A percentile compares a stretch with the other conserved stretches of the same genome.
Evolutionary conservation across 1,284 basidiomycete genomes (phyloP).

Genomic region (Marasmius tenuissimus): DNA sequence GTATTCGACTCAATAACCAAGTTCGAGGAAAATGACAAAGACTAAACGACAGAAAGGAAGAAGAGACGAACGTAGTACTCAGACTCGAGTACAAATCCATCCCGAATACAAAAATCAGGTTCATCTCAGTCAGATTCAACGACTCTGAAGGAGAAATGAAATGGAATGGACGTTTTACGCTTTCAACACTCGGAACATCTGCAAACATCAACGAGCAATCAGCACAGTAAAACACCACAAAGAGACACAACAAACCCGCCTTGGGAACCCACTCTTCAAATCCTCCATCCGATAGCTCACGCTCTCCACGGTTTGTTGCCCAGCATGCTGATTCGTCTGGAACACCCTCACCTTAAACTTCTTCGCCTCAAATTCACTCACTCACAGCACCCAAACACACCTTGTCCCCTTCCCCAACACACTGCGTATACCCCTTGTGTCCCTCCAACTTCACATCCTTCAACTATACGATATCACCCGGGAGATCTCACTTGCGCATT

Average conservation of each 20-base stretch:
- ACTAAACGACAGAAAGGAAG: too few relatives aligned
- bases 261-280: slow-evolving; percentile 79
- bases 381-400: slow-evolving; percentile 74
- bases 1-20: too few relatives aligned
- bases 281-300: slow-evolving; percentile 87
- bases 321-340: slow-evolving; percentile 80
- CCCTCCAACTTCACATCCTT: slow-evolving; percentile 84
- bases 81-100: too few relatives aligned
- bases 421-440: slow-evolving; percentile 79
- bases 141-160: too few relatives aligned
- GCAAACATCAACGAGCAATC: not conserved
- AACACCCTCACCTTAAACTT: slow-evolving; percentile 83
- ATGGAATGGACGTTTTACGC: slow-evolving; percentile 21
- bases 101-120: too few relatives aligned
- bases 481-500: slow-evolving; percentile 79
- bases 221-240: not conserved
- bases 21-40: too few relatives aligned
- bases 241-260: slow-evolving; percentile 39
- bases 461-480: slow-evolving; percentile 81
- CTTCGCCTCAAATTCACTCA: slow-evolving; percentile 82
- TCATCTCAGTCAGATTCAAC: too few relatives aligned
- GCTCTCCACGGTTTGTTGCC: slow-evolving; percentile 77
- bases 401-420: slow-evolving; percentile 60
- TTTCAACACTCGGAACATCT: slow-evolving; percentile 45
- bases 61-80: too few relatives aligned